These are phyloP conservation scores for Solanum pennellii DNA, from an alignment of 257 asterid genomes.

Conservation along the genomic window DNA sequence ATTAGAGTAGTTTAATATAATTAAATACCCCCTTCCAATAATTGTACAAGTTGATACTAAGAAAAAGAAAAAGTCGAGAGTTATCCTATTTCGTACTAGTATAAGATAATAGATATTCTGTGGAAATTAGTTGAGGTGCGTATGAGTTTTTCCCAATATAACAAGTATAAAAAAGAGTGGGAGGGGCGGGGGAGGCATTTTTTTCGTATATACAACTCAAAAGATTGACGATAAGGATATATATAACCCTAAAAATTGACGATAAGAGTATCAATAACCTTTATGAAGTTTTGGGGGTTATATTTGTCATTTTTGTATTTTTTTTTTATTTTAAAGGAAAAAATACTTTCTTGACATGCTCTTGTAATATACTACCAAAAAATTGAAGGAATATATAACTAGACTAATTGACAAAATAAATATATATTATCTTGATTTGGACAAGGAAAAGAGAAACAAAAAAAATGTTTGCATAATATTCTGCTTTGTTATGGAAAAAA, in stretches of 20 bases:
- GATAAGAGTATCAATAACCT: background rate
- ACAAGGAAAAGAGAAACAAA: background rate
- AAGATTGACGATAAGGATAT: too few species aligned
- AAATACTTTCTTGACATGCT: background rate
- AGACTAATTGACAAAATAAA: background rate
- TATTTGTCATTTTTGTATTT: too few species aligned
- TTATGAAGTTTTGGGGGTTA: accelerated
- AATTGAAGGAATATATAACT: background rate
- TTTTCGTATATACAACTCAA: too few species aligned
- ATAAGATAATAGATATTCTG: accelerated
- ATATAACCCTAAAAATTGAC: too few species aligned
- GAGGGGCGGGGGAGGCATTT: accelerated
- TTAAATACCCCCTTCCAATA: background rate
- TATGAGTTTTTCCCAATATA: accelerated
- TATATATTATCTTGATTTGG: background rate
- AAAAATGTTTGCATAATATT: background rate
- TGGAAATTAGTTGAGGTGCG: background rate
- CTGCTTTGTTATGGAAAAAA: background rate
- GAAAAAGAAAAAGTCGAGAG: background rate
- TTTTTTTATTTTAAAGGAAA: background rate
- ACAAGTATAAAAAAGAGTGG: too few species aligned
- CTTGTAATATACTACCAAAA: background rate
- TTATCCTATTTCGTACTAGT: background rate
- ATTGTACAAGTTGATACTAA: background rate
- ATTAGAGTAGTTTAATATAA: background rate